Base-by-base conservation (phyloP, 257 asterid species). In the Scutellaria minor region DNA sequence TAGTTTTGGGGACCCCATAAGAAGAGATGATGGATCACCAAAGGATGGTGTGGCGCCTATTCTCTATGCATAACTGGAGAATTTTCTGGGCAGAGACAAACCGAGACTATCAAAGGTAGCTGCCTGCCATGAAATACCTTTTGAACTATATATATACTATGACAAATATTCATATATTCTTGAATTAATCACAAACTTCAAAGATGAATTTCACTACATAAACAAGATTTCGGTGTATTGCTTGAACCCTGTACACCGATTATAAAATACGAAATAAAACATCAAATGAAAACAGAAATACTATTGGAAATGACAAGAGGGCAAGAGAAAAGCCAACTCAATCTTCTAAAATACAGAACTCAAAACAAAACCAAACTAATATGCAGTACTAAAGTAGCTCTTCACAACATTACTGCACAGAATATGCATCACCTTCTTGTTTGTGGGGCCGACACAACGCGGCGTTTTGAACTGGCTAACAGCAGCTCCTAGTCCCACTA, bases 61-160 rank as follows among this genome's bases (percentile, higher is more conserved):
- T 83, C 99, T 85, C 89, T 90, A 96, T 1, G 98, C 99, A 77
- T 95, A 92, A 81, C 96, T 92, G 35, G 97, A 85, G 84, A 82
- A 86, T 78, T 89, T 87, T 66, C 91, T 85, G 4, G 94, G 91
- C 40, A 78, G 72, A 77, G 95, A 75, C 78, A 85, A 79, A 59
- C 96, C 87, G 39, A 86, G 83, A 75, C 82, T 77, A 69, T 91
- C 98, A 79, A 79, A 76, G 68, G 75, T 85, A 67, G 77, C 5
- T 3, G 37, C 48, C 74, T 77, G 96, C 31, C 77, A 83, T 62
- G 84, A 55, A 60, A 78, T 71, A 72, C 77, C 74, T 74, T 81
- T 88, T 70, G 83, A n/a, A n/a, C n/a, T n/a, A n/a, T n/a, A n/a
- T n/a, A n/a, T n/a, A n/a, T 22, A 22, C 27, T 22, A 22, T 22